These are phyloP conservation scores for Rhodotorula sp. DNA, from an alignment of 1,284 basidiomycete genomes.

Conservation along the genomic window DNA sequence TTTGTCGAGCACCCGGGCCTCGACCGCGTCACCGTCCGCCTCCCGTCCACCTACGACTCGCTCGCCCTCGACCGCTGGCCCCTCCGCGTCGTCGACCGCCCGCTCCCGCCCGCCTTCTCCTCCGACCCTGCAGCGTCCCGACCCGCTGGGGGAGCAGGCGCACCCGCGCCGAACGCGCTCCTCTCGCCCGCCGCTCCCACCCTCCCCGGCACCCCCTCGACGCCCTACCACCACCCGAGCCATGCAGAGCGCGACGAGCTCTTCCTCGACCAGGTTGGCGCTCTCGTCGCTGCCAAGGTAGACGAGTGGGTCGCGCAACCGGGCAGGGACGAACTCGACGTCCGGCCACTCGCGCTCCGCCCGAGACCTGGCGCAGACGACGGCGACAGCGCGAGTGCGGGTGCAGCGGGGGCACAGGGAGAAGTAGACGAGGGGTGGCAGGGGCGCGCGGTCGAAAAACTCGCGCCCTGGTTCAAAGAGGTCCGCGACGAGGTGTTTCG, in stretches of 20 bases:
- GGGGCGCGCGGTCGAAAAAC: conserved; percentile 1
- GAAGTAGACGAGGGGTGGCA: conserved; percentile 25
- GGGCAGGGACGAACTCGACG: not conserved
- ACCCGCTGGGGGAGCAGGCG: not conserved
- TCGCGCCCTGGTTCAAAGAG: conserved; percentile 33
- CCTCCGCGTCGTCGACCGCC: conserved; percentile 17
- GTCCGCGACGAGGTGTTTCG: conserved; percentile 25
- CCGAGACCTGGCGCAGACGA: not conserved
- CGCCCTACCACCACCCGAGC: conserved; percentile 6
- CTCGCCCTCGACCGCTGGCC: conserved; percentile 3
- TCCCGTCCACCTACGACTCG: conserved; percentile 10
- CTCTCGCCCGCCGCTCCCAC: not conserved
- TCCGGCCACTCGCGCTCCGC: not conserved
- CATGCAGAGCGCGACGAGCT: conserved; percentile 36
- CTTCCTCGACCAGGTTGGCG: conserved; percentile 36
- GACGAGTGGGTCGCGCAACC: not conserved
- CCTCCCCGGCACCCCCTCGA: not conserved
- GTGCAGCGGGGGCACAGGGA: not conserved
- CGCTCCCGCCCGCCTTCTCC: conserved; percentile 12
- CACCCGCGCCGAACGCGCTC: not conserved
- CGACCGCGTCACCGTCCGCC: conserved; percentile 24
- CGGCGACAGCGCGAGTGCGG: not conserved
- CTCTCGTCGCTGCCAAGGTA: conserved; percentile 4
- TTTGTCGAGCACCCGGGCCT: conserved; percentile 7
- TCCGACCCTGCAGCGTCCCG: not conserved